Evolutionary conservation across 164 flowering plant genomes (phyloP).

Genomic region (Kingdonia uniflora): DNA sequence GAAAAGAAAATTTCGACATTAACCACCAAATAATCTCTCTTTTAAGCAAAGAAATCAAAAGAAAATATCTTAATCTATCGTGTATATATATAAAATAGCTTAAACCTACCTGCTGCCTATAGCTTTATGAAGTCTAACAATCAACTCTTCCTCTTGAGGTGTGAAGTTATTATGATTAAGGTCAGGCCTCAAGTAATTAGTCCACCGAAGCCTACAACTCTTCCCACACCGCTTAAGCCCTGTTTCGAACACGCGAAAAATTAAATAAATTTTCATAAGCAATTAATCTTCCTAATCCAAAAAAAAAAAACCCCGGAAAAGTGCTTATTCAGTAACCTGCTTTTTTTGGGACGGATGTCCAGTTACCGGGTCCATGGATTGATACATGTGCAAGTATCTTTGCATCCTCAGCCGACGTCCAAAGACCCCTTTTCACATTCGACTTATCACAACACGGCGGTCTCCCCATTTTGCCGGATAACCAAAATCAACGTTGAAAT

Average conservation of each 20-base stretch:
- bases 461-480: slow-evolving; percentile 38
- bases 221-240: slow-evolving; percentile 82
- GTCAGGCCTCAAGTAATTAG: slow-evolving; percentile 67
- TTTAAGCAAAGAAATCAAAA: no score
- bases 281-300: no score
- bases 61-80: background rate
- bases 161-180: slow-evolving; percentile 63
- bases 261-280: no score
- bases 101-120: slow-evolving; percentile 76
- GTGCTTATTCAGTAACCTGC: slow-evolving; percentile 34
- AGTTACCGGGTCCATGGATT: slow-evolving; percentile 60
- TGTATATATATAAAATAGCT: no score
- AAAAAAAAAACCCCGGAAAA: no score
- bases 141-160: slow-evolving; percentile 68
- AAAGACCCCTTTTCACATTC: slow-evolving; percentile 43
- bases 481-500: no score
- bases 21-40: no score
- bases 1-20: no score
- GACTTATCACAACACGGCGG: slow-evolving; percentile 56
- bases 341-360: slow-evolving; percentile 60
- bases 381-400: slow-evolving; percentile 52
- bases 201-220: slow-evolving; percentile 77
- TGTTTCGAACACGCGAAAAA: slow-evolving; percentile 9
- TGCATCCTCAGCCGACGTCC: slow-evolving; percentile 67
- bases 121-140: slow-evolving; percentile 57